Conservation (phyloP, 768 basidiomycete species). For the Dioszegia aurantiaca region DNA sequence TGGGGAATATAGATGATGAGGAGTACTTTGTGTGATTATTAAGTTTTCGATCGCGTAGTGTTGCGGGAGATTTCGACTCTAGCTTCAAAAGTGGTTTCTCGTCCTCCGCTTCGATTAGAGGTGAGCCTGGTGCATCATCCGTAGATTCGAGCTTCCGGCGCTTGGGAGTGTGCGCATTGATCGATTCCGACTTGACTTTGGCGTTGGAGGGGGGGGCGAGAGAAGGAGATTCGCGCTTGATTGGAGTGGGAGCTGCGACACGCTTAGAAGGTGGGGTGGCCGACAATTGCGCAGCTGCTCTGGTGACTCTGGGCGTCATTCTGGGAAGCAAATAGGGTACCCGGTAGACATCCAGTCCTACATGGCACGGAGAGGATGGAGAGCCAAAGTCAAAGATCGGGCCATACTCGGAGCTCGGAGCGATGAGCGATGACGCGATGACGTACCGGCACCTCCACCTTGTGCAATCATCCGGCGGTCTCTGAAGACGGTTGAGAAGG, state of each 20-base stretch:
- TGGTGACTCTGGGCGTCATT: constrained; percentile 1
- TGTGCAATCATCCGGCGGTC: no score
- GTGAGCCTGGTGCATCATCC: neutral
- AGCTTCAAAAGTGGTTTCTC: neutral
- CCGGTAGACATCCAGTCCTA: no score
- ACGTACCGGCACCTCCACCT: no score
- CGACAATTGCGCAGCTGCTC: constrained; percentile 8
- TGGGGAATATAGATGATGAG: constrained; percentile 32
- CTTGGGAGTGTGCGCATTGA: neutral
- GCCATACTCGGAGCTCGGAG: no score
- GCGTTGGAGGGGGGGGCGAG: neutral
- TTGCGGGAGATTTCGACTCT: constrained; percentile 3
- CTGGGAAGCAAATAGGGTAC: no score
- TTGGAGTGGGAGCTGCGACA: neutral
- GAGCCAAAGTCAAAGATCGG: no score
- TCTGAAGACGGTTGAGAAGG: no score
- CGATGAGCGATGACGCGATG: no score
- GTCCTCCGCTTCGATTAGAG: neutral
- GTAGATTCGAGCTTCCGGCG: constrained; percentile 1
- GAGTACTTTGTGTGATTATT: constrained; percentile 14
- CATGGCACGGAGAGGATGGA: no score
- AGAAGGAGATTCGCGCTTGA: constrained; percentile 5
- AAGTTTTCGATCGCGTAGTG: constrained; percentile 22
- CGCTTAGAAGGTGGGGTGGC: neutral
- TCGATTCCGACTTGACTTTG: constrained; percentile 9